Evolutionary conservation across 2,329 filamentous ascomycete species (phyloP).

Genomic region (Lachnellula cervina): DNA sequence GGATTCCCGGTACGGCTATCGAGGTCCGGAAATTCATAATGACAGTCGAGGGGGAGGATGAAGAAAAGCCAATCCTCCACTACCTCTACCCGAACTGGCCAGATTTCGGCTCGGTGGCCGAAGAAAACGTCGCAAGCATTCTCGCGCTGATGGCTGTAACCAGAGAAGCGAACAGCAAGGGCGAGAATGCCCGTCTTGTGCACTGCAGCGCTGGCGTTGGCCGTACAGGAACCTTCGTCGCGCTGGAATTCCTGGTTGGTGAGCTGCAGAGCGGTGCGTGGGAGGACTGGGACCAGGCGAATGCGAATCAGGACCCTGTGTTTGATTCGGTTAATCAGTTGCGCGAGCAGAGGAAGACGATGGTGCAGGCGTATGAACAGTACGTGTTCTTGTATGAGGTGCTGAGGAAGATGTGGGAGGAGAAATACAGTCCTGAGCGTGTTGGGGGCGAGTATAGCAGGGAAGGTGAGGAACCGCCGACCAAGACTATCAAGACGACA

Average conservation of each 20-base stretch:
- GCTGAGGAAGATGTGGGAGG: conserved; percentile 67
- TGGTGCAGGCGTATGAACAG: conserved; percentile 89
- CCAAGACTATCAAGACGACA: background rate
- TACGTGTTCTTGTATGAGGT: conserved; percentile 87
- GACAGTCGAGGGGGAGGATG: conserved; percentile 35
- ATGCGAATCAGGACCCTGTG: conserved; percentile 59
- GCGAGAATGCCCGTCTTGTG: conserved; percentile 70
- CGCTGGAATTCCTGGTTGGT: conserved; percentile 82
- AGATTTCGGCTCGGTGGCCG: conserved; percentile 77
- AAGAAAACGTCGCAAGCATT: conserved; percentile 62
- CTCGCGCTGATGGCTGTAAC: conserved; percentile 66
- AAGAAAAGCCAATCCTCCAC: conserved; percentile 71
- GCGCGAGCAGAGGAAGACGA: conserved; percentile 82
- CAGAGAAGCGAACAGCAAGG: conserved; percentile 48
- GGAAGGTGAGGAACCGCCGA: background rate
- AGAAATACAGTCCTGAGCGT: conserved; percentile 46
- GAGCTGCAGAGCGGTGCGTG: conserved; percentile 70
- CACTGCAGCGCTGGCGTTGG: conserved; percentile 92
- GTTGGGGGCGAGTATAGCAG: conserved; percentile 22
- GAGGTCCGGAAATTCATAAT: conserved; percentile 71
- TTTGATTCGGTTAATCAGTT: conserved; percentile 74
- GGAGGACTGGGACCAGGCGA: conserved; percentile 28
- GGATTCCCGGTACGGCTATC: conserved; percentile 53
- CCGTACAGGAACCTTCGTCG: conserved; percentile 91
- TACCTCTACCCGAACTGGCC: conserved; percentile 85